Evolutionary conservation across 257 asterid genomes (phyloP).

Genomic region (Leonotis leonurus): DNA sequence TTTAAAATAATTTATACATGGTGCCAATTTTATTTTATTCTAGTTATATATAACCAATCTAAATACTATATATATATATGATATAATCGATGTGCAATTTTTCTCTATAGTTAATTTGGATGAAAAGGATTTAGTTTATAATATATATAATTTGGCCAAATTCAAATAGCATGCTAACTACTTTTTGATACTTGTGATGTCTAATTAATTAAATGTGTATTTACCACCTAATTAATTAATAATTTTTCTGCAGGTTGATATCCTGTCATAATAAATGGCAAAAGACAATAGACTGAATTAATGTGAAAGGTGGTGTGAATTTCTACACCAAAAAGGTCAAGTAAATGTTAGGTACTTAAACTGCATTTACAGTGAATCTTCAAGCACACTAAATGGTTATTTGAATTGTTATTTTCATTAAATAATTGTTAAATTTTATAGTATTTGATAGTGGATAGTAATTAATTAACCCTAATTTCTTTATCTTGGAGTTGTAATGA

Average conservation of each 20-base stretch:
- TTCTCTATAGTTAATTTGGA: no score
- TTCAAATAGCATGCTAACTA: no score
- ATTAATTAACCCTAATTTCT: background rate
- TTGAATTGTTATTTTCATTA: no score
- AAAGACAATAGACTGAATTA: conserved; percentile 5
- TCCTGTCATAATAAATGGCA: background rate
- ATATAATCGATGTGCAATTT: no score
- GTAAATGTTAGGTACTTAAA: background rate
- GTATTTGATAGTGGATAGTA: no score
- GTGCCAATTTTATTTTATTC: no score
- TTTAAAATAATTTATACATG: background rate
- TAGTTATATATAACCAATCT: no score
- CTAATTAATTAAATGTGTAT: conserved; percentile 4
- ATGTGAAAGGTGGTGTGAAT: conserved; percentile 3
- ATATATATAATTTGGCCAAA: no score
- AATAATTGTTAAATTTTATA: no score
- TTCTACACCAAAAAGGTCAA: background rate
- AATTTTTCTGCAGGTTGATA: conserved; percentile 4
- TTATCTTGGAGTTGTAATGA: conserved; percentile 9
- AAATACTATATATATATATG: no score
- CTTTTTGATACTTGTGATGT: background rate
- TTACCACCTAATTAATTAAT: background rate
- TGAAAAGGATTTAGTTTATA: background rate
- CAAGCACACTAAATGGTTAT: no score
- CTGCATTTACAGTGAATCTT: background rate